phyloP scores from a whole-genome alignment of 129 eudicot genomes.

The Flaveria trinervia region DNA sequence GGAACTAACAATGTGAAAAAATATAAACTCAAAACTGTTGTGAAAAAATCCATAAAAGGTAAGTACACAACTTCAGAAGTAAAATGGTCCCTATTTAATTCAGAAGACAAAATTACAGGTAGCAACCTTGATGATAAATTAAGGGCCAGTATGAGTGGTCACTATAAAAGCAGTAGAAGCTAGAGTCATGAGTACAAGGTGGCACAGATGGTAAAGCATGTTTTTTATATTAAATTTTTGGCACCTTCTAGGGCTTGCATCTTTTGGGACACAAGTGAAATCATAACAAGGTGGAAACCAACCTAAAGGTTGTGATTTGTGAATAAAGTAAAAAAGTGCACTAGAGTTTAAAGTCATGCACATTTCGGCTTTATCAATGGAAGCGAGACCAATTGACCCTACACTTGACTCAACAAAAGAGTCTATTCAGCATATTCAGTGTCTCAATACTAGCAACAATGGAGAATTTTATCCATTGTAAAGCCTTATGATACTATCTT shows the following conservation, averaged over 20 bases:
- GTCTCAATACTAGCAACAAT: constrained; percentile 10
- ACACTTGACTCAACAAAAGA: constrained; percentile 3
- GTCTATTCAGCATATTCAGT: neutral
- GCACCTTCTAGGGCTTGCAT: neutral
- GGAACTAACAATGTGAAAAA: neutral
- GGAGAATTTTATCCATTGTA: constrained; percentile 1
- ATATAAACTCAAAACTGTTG: neutral
- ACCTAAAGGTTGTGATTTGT: constrained; percentile 2
- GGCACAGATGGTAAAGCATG: constrained; percentile 1
- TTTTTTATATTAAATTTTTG: neutral
- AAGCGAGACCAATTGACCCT: constrained; percentile 8
- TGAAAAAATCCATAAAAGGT: neutral
- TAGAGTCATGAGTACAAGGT: constrained; percentile 7
- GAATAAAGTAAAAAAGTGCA: neutral
- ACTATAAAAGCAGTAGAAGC: neutral
- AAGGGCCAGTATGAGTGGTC: neutral
- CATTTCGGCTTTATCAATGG: neutral
- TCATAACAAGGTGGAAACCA: neutral
- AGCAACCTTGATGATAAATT: neutral
- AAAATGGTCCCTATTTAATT: neutral
- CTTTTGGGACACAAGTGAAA: neutral
- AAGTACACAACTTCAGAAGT: neutral
- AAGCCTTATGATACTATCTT: neutral
- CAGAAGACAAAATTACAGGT: constrained; percentile 5
- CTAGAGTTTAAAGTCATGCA: neutral